These are phyloP conservation scores for Sphagnum contortum DNA, from an alignment of 225 moss, liverwort and hornwort genomes.

Conservation along the genomic window DNA sequence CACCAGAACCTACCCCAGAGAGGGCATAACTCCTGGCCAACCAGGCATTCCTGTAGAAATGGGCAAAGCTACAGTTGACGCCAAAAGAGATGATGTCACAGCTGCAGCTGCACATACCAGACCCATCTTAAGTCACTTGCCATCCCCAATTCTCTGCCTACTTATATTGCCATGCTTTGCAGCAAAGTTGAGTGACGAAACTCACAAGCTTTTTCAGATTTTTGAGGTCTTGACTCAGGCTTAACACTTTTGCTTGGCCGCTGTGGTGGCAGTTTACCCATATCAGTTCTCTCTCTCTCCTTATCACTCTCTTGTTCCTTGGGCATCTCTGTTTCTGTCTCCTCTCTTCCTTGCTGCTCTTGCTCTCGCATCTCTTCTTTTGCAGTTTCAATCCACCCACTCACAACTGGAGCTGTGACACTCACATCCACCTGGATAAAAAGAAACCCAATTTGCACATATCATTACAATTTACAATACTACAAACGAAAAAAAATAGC, in stretches of 20 bases:
- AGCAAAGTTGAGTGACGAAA: not conserved
- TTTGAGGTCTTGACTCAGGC: conserved; percentile 43
- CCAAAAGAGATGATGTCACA: conserved; percentile 29
- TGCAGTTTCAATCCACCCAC: conserved; percentile 32
- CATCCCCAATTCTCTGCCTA: too few relatives aligned
- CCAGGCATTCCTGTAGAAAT: conserved; percentile 55
- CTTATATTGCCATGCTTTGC: too few relatives aligned
- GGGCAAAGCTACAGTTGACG: conserved; percentile 35
- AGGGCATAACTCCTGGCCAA: conserved; percentile 55
- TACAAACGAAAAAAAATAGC: too few relatives aligned
- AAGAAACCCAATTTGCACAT: not conserved
- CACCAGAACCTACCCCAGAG: too few relatives aligned
- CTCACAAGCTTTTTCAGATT: conserved; percentile 57
- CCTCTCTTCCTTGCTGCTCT: conserved; percentile 17
- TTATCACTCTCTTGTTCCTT: conserved; percentile 31
- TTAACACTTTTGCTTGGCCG: conserved; percentile 40
- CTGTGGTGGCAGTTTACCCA: conserved; percentile 23
- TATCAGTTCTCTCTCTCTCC: conserved; percentile 44
- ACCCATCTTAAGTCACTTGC: too few relatives aligned
- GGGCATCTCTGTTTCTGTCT: conserved; percentile 32
- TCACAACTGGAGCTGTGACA: conserved; percentile 14
- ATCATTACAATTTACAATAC: conserved; percentile 1
- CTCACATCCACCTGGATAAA: conserved; percentile 38
- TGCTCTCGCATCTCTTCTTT: conserved; percentile 29
- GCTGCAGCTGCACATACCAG: conserved; percentile 3